Evolutionary conservation across 1,284 basidiomycete species (phyloP).

Genomic region (Ustilago shanxiensis): DNA sequence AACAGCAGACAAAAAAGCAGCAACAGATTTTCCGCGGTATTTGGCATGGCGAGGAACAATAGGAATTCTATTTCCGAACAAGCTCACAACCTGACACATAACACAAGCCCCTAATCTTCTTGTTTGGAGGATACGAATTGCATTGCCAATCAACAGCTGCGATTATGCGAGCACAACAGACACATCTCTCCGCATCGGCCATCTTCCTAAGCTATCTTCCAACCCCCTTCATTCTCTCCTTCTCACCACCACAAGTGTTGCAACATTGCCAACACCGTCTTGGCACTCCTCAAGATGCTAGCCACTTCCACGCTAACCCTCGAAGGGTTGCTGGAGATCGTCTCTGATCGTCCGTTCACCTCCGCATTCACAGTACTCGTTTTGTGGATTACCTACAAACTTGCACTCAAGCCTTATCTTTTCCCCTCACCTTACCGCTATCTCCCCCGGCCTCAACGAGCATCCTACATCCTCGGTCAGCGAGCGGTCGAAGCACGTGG

Average conservation of each 20-base stretch:
- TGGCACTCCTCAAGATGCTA: background rate
- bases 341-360: constrained; percentile 16
- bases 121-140: background rate
- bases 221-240: background rate
- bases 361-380: constrained; percentile 15
- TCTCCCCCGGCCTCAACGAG: constrained; percentile 30
- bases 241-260: background rate
- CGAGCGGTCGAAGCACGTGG: constrained; percentile 42
- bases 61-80: background rate
- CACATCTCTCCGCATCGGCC: background rate
- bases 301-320: background rate
- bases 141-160: background rate
- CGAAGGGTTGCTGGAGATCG: background rate
- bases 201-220: too few relatives aligned
- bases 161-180: constrained; percentile 1
- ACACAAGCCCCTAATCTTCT: background rate
- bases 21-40: background rate
- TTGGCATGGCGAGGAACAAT: background rate
- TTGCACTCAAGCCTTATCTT: constrained; percentile 36
- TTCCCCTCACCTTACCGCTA: constrained; percentile 43
- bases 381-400: constrained; percentile 36
- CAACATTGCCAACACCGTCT: background rate
- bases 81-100: background rate
- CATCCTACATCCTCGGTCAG: constrained; percentile 36
- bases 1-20: background rate